Evolutionary conservation across 2,329 filamentous ascomycete genomes (phyloP), one percentile per base, ranked within the genome.

Genomic region (Pseudogymnoascus sp.): DNA sequence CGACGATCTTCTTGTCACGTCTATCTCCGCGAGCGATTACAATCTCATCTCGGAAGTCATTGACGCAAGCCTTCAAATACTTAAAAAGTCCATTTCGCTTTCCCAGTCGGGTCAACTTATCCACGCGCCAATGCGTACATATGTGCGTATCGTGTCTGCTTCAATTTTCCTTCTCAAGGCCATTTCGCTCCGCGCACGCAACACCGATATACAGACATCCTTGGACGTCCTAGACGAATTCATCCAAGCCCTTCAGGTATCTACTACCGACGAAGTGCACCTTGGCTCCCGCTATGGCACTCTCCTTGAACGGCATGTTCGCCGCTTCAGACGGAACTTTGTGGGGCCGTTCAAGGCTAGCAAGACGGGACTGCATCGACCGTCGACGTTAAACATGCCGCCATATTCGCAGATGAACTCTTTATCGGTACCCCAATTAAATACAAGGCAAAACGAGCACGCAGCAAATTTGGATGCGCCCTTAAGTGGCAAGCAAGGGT

Each of bases 21-120:
- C 76, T 59, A 75, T 81, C 21, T 78, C 80, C 63, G 75, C 78
- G 1, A 76, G 77, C 59, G 82, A 84, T 67, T 83, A 82, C 63
- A 77, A 79, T 36, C 83, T 83, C 66, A 82, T 84, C 13, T 78
- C 80, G 69, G 81, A 83, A 68, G 82, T 84, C 1, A 80, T 83
- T 2, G 79, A 83, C 19, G 80, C 79, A 1, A 82, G 79, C 64
- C 79, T 79, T 50, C 75, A 81, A 62, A 82, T 82, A 28, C 71
- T 84, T 3, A 73, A 79, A 59, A 81, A 79, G 60, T 79, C 80
- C 2, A 78, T 75, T 0, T 75, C 79, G 42, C 74, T 84, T 1
- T 77, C 78, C 2, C 77, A 82, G 26, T 75, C 73, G 2, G 75
- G 74, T 0, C 72, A 72, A 6, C 72, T 85, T n/a, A 76, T 78